These are phyloP conservation scores for Xylariaceae sp. DNA, from an alignment of 2,329 filamentous ascomycete species.

Conservation along the genomic window DNA sequence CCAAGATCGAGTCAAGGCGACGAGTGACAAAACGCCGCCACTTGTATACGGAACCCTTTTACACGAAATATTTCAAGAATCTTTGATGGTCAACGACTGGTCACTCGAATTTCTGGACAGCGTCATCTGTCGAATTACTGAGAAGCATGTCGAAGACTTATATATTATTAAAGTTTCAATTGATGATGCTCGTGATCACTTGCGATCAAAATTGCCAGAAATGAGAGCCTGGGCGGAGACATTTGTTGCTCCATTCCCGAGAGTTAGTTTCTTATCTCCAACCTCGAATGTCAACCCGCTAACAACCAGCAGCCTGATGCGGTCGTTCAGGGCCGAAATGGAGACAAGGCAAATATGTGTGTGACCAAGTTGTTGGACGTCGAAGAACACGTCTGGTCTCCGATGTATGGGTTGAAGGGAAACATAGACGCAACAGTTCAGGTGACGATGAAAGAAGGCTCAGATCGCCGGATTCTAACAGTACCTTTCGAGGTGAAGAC, in stretches of 20 bases:
- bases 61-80: constrained; percentile 93
- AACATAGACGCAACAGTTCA: constrained; percentile 98
- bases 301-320: constrained; percentile 54
- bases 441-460: constrained; percentile 70
- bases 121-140: constrained; percentile 65
- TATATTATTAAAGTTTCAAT: constrained; percentile 80
- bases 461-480: constrained; percentile 65
- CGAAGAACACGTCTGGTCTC: constrained; percentile 97
- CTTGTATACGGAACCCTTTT: constrained; percentile 91
- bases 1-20: constrained; percentile 91
- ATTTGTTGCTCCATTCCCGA: constrained; percentile 71
- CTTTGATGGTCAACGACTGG: constrained; percentile 80
- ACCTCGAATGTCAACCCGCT: constrained; percentile 26
- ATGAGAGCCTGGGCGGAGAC: constrained; percentile 77
- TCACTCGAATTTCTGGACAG: constrained; percentile 61
- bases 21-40: constrained; percentile 71
- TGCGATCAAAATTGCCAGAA: constrained; percentile 78
- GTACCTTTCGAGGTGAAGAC: constrained; percentile 97
- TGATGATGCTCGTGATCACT: constrained; percentile 69
- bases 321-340: constrained; percentile 73
- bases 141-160: constrained; percentile 79
- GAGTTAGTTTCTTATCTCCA: constrained; percentile 41
- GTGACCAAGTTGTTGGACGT: constrained; percentile 93
- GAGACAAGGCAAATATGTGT: constrained; percentile 72
- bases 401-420: constrained; percentile 93